Percentiles rank a stretch among this genome's conserved stretches.
Evolutionary conservation across 2,329 filamentous ascomycete genomes (phyloP).

Genomic region (Colletotrichum coccodes): DNA sequence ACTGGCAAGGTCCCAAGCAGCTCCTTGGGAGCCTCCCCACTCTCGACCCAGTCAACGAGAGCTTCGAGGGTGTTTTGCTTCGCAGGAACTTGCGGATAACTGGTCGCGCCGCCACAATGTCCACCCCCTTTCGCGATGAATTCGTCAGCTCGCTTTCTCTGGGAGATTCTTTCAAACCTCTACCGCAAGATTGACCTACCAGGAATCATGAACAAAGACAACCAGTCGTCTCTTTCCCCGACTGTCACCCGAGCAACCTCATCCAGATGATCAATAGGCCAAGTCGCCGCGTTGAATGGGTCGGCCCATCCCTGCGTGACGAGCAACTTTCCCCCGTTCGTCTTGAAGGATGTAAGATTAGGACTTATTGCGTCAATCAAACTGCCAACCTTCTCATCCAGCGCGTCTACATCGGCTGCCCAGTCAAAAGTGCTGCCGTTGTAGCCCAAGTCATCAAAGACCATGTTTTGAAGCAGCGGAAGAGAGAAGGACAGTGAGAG

Average conservation of each 20-base stretch:
- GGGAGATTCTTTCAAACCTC: no score
- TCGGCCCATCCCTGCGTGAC: constrained; percentile 17
- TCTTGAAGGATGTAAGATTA: constrained; percentile 18
- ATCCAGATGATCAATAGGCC: constrained; percentile 23
- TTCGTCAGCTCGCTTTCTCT: background rate
- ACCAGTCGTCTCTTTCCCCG: background rate
- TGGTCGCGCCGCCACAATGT: constrained; percentile 13
- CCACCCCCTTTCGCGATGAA: background rate
- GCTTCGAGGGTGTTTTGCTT: constrained; percentile 16
- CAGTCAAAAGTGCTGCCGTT: constrained; percentile 19
- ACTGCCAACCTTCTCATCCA: constrained; percentile 13
- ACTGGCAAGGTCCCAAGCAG: background rate
- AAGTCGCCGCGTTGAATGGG: constrained; percentile 17
- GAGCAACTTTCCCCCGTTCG: background rate
- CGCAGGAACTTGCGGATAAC: constrained; percentile 12
- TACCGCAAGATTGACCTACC: no score
- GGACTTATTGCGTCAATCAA: constrained; percentile 13
- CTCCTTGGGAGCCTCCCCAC: background rate
- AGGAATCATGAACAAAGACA: constrained; percentile 13
- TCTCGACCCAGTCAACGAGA: constrained; percentile 13
- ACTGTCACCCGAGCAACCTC: constrained; percentile 43
- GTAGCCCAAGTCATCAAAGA: constrained; percentile 14
- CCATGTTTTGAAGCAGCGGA: constrained; percentile 24
- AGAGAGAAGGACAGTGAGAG: constrained; percentile 20
- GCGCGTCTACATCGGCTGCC: background rate